Evolutionary conservation across 306 rosid genomes (phyloP).

Genomic region (Albizia julibrissin): DNA sequence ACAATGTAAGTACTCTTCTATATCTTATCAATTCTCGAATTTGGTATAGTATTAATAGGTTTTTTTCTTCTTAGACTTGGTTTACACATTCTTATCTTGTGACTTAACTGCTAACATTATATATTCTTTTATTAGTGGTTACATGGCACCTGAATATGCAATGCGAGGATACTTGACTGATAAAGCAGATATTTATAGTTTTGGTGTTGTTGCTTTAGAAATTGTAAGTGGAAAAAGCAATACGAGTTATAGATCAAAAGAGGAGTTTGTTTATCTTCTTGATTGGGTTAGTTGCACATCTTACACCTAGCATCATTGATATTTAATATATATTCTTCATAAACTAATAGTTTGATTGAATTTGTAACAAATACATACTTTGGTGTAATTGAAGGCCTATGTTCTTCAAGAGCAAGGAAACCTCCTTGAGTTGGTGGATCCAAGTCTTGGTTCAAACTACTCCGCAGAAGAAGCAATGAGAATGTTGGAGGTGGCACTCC

Average conservation of each 20-base stretch:
- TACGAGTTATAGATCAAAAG: slow-evolving; percentile 40
- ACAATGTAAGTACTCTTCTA: not conserved
- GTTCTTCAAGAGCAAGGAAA: not conserved
- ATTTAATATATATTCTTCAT: too few relatives aligned
- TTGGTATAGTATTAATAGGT: not conserved
- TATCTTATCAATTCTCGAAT: not conserved
- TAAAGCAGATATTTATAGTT: not conserved
- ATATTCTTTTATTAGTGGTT: not conserved
- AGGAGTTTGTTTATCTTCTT: not conserved
- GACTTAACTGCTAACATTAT: not conserved
- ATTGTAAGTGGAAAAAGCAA: not conserved
- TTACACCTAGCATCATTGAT: not conserved
- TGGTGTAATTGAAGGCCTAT: not conserved
- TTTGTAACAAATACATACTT: too few relatives aligned
- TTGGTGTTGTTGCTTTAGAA: not conserved
- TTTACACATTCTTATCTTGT: not conserved
- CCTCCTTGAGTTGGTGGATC: not conserved
- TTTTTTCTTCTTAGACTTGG: not conserved
- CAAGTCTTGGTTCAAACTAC: not conserved
- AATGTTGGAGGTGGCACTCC: slow-evolving; percentile 10
- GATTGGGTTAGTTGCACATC: not conserved
- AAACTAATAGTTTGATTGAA: too few relatives aligned
- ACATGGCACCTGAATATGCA: not conserved
- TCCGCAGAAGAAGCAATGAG: not conserved
- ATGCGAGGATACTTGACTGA: not conserved